Base-by-base conservation (phyloP, 2,329 filamentous ascomycete genomes). In the Hymenoscyphus linearis region DNA sequence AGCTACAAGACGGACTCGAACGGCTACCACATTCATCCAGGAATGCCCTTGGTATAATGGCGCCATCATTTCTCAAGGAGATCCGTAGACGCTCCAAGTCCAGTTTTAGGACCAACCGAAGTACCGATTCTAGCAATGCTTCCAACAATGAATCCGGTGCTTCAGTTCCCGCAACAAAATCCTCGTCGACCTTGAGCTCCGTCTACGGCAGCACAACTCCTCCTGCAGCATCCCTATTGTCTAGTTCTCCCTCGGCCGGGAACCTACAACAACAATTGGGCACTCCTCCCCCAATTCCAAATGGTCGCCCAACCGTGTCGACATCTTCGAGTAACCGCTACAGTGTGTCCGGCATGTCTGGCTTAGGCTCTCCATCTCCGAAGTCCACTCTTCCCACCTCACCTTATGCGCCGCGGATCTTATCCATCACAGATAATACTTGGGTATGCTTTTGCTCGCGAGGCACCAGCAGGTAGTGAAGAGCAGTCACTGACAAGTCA, bases 371-470 rank as follows among this genome's bases (percentile, higher is more conserved):
- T 26, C 73, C 79, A 31, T 81, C 79, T 67, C 82, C 82, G 63
- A 83, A 82, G 71, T 79, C 76, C 60, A 81, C 78, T 65, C 76
- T 83, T 64, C 84, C 88, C 7, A 82, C 86, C 18, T 96, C 92
- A 59, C 85, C 88, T 52, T 93, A 90, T 76, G 89, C 91, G 34
- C 93, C 93, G 26, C 85, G 85, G 68, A 84, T 97, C 44, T 78
- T 87, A 52, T 96, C 93, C 36, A 80, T 96, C 44, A 80, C 85
- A 10, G 91, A 96, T 66, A 90, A 89, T 67, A 87, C 90, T 62
- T 96, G 91, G 89, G 92, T 96, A 83, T 25, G 57, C 54, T 37
- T 25, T 22, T 22, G 34, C 4, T 25, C 13, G 10, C 12, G 35
- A 18, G 4, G 31, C 14, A 31, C 36, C 14, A 37, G 31, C 26